phyloP scores from a whole-genome alignment of 805 yeast genomes.

The Lachancea nothofagi region DNA sequence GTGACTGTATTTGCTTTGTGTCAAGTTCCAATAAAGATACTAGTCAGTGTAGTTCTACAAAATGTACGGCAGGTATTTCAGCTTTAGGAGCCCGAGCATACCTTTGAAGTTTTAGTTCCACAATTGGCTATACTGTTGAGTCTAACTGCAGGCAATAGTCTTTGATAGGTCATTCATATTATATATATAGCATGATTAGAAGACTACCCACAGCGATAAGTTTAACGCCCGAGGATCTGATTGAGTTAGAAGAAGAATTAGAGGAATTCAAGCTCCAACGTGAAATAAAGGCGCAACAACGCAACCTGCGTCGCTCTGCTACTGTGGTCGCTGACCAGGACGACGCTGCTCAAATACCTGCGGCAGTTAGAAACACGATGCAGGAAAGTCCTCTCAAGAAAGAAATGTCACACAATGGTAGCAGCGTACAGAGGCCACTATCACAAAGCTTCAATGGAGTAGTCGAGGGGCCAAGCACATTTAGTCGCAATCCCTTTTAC shows the following conservation, averaged over 20 bases:
- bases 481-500: conserved; percentile 3
- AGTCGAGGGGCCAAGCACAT: background rate
- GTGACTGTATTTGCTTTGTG: background rate
- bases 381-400: conserved; percentile 6
- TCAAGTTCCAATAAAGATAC: no score
- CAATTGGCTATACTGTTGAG: no score
- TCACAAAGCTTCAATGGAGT: conserved; percentile 5
- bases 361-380: background rate
- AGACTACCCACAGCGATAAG: conserved; percentile 65
- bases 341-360: conserved; percentile 5
- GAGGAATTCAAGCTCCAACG: conserved; percentile 25
- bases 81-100: no score
- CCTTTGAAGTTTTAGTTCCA: no score
- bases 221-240: conserved; percentile 62
- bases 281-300: conserved; percentile 22
- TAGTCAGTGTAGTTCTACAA: no score
- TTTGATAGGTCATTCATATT: no score
- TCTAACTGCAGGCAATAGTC: no score
- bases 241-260: conserved; percentile 24
- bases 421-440: background rate
- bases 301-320: conserved; percentile 19
- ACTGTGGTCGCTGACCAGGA: conserved; percentile 3
- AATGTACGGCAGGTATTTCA: no score
- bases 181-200: conserved; percentile 47
- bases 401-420: background rate